Conservation (phyloP, 257 asterid genomes). For the Plantago ovata region DNA sequence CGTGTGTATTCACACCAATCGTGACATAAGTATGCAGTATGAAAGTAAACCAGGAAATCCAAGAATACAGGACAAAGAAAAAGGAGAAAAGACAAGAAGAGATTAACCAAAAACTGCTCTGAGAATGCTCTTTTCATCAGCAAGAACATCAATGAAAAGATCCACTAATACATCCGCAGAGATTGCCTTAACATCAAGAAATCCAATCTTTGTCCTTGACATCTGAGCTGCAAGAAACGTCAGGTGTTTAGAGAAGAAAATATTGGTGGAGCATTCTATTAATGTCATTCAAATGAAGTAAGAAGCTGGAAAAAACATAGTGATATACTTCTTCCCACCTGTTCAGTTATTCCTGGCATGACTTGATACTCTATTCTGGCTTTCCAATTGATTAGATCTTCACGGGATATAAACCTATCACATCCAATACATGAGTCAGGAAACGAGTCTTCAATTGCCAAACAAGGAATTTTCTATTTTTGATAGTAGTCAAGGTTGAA, state of each 20-base stretch:
- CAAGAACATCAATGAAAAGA: conserved; percentile 55
- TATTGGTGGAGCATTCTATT: conserved; percentile 3
- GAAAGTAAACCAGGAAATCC: neutral
- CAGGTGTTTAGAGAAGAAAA: conserved; percentile 44
- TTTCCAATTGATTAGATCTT: conserved; percentile 84
- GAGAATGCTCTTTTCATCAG: conserved; percentile 74
- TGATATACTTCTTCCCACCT: conserved; percentile 44
- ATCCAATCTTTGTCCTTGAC: conserved; percentile 75
- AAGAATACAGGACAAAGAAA: neutral
- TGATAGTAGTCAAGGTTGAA: neutral
- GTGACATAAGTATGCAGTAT: neutral
- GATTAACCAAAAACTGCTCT: conserved; percentile 71
- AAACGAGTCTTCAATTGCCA: neutral
- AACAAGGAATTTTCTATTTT: neutral
- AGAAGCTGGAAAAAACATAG: conserved; percentile 1
- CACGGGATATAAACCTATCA: conserved; percentile 64
- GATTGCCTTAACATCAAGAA: conserved; percentile 76
- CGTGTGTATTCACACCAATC: neutral
- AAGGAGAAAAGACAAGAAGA: conserved; percentile 17
- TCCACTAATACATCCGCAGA: conserved; percentile 53
- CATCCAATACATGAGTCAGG: conserved; percentile 19
- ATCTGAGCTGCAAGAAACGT: conserved; percentile 94
- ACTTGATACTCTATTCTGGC: conserved; percentile 75
- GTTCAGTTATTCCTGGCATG: conserved; percentile 43
- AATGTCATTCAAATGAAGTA: neutral